Evolutionary conservation across 1,139 yeast species (phyloP).

Genomic region (Debaryomyces subglobosus): DNA sequence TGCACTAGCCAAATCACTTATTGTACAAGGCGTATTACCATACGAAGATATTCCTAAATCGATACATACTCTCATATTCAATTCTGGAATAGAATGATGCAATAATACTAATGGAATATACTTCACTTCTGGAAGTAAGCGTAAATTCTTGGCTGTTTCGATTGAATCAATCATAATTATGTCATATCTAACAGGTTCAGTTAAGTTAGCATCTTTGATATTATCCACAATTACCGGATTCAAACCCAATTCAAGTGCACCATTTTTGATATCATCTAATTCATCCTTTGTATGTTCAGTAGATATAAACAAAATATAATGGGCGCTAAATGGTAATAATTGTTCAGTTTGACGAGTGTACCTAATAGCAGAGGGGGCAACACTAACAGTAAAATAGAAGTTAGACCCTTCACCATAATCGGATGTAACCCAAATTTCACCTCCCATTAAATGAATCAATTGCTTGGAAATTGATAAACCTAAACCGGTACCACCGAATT

Average conservation of each 20-base stretch:
- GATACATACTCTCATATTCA: constrained; percentile 78
- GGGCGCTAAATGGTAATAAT: constrained; percentile 71
- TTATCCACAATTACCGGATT: constrained; percentile 54
- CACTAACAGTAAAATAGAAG: constrained; percentile 78
- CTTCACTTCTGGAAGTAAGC: constrained; percentile 69
- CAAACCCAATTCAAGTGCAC: constrained; percentile 48
- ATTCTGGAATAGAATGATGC: constrained; percentile 75
- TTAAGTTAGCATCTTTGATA: constrained; percentile 51
- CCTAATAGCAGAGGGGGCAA: constrained; percentile 70
- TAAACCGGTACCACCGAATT: constrained; percentile 89
- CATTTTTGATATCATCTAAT: constrained; percentile 45
- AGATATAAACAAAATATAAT: constrained; percentile 68
- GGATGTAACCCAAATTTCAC: constrained; percentile 86
- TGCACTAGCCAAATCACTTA: constrained; percentile 79
- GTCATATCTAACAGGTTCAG: constrained; percentile 68
- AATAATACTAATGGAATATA: constrained; percentile 73
- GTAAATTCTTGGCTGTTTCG: constrained; percentile 69
- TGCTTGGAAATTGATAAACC: constrained; percentile 88
- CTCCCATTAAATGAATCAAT: constrained; percentile 87
- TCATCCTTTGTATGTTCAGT: constrained; percentile 61
- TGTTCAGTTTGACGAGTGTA: constrained; percentile 69
- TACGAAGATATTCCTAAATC: constrained; percentile 87
- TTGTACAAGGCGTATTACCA: constrained; percentile 85
- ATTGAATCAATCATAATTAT: constrained; percentile 81
- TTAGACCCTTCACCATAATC: constrained; percentile 82